Evolutionary conservation across 345 rosid species (phyloP).

Genomic region (Turnera subulata): DNA sequence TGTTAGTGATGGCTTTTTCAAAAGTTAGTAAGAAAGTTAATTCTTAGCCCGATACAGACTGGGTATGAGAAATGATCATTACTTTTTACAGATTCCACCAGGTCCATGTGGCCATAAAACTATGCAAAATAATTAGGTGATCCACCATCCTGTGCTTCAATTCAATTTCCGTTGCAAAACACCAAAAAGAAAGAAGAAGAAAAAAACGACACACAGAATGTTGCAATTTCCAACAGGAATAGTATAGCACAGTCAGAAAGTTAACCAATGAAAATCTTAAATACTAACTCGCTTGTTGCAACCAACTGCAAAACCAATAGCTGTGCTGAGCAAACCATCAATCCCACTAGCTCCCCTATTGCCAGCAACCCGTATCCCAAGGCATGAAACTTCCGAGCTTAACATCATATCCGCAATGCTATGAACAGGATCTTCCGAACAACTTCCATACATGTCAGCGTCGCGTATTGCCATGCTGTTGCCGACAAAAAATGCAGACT

Average conservation of each 20-base stretch:
- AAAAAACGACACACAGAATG: neutral
- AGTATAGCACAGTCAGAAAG: neutral
- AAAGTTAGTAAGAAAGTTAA: too few species aligned
- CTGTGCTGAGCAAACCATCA: constrained; percentile 94
- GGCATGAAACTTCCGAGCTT: constrained; percentile 44
- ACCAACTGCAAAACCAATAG: constrained; percentile 87
- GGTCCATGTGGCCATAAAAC: too few species aligned
- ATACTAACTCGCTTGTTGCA: constrained; percentile 68
- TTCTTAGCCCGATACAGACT: too few species aligned
- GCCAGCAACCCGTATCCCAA: constrained; percentile 68
- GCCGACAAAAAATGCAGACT: constrained; percentile 77
- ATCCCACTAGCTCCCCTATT: constrained; percentile 99
- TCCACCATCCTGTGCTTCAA: too few species aligned
- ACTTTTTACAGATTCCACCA: too few species aligned
- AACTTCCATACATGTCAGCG: constrained; percentile 79
- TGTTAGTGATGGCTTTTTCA: too few species aligned
- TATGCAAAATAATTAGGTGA: too few species aligned
- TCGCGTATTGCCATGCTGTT: constrained; percentile 98
- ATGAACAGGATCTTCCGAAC: constrained; percentile 26
- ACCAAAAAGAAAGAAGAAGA: too few species aligned
- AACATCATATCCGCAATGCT: constrained; percentile 35
- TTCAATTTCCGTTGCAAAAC: too few species aligned
- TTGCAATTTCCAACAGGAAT: too few species aligned
- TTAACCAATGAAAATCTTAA: neutral
- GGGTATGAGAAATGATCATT: too few species aligned